Evolutionary conservation across 495 filamentous ascomycete genomes (phyloP).

Genomic region (Penicillium canescens): DNA sequence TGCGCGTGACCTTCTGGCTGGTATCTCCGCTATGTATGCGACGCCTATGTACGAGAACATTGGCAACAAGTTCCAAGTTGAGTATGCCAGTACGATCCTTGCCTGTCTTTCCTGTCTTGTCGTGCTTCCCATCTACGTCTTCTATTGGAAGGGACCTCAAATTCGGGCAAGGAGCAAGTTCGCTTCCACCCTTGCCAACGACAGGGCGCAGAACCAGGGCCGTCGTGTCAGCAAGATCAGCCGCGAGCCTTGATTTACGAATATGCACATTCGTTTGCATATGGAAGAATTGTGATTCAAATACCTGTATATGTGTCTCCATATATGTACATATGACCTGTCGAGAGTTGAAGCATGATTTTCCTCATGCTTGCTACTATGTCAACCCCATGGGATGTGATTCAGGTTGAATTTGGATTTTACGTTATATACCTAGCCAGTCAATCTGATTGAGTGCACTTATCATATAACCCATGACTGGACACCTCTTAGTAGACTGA

Average conservation of each 20-base stretch:
- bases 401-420: neutral
- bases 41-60: conserved; percentile 44
- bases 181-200: conserved; percentile 34
- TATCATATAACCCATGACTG: no score
- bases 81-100: conserved; percentile 45
- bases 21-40: conserved; percentile 46
- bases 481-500: no score
- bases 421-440: no score
- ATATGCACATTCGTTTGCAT: neutral
- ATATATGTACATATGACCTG: conserved; percentile 7
- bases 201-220: conserved; percentile 28
- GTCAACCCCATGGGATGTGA: neutral
- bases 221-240: conserved; percentile 26
- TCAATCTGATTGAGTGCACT: no score
- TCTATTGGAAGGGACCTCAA: conserved; percentile 51
- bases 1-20: conserved; percentile 46
- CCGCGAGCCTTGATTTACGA: conserved; percentile 3
- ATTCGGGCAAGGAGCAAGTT: conserved; percentile 48
- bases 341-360: neutral
- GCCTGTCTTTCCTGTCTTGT: conserved; percentile 45
- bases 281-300: neutral
- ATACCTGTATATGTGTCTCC: neutral
- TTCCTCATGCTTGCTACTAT: neutral
- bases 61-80: conserved; percentile 36
- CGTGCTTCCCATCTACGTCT: conserved; percentile 48